These are phyloP conservation scores for Hortaea werneckii DNA, from an alignment of 2,329 filamentous ascomycete genomes.

Conservation along the genomic window DNA sequence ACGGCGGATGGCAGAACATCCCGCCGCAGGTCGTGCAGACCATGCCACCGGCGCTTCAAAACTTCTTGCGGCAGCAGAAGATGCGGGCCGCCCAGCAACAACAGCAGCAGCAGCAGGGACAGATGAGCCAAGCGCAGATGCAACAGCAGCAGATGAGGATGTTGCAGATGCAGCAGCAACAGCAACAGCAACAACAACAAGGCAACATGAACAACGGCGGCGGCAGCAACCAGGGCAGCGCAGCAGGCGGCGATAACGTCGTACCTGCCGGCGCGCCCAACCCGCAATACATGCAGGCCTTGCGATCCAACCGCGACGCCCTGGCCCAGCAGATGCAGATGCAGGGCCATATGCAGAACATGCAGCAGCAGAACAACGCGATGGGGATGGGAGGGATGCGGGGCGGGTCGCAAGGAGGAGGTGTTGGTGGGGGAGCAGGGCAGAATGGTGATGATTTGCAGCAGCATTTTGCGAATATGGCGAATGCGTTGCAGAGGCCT, in stretches of 20 bases:
- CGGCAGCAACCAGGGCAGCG: not conserved
- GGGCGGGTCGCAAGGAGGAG: not conserved
- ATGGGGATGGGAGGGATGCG: not conserved
- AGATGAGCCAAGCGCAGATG: slow-evolving; percentile 6
- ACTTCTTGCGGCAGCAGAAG: slow-evolving; percentile 11
- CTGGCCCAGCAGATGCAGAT: slow-evolving; percentile 11
- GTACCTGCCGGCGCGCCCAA: slow-evolving; percentile 18
- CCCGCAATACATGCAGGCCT: slow-evolving; percentile 25
- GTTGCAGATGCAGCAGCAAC: not conserved
- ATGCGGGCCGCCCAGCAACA: slow-evolving; percentile 1
- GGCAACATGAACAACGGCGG: slow-evolving; percentile 7
- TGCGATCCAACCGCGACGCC: slow-evolving; percentile 21
- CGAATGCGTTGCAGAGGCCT: slow-evolving; percentile 16
- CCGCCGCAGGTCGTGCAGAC: slow-evolving; percentile 9
- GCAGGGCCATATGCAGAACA: slow-evolving; percentile 9
- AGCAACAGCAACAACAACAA: slow-evolving; percentile 12
- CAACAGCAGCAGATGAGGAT: slow-evolving; percentile 7
- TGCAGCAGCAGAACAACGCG: not conserved
- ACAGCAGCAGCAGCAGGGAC: slow-evolving; percentile 7
- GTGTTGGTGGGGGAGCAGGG: too few relatives aligned
- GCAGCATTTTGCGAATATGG: slow-evolving; percentile 23
- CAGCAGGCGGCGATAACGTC: slow-evolving; percentile 7
- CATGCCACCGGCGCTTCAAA: slow-evolving; percentile 12
- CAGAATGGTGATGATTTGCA: slow-evolving; percentile 12
- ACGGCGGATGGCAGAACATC: slow-evolving; percentile 10